Percentiles rank a stretch among this genome's conserved stretches.
These are phyloP conservation scores for Ceratocystis albifundus DNA, from an alignment of 2,329 filamentous ascomycete genomes.

Conservation along the genomic window DNA sequence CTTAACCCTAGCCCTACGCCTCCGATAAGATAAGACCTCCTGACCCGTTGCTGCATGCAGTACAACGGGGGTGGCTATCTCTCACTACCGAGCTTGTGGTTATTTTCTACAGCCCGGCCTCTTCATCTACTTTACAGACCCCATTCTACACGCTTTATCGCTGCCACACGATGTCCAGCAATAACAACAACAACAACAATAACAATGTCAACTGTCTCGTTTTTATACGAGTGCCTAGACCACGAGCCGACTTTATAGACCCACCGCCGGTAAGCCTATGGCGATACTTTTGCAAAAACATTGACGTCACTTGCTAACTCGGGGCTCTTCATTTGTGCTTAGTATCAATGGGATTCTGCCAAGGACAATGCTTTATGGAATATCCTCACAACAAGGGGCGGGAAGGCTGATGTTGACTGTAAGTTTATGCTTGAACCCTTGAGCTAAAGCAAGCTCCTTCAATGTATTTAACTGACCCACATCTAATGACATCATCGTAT, in stretches of 20 bases:
- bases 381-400: conserved; percentile 68
- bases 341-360: conserved; percentile 58
- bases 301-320: background rate
- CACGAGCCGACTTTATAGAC: conserved; percentile 77
- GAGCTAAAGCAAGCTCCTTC: background rate
- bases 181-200: background rate
- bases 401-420: conserved; percentile 75
- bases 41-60: background rate
- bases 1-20: no score
- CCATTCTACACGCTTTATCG: background rate
- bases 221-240: conserved; percentile 81
- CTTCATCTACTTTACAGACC: background rate
- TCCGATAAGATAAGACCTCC: conserved; percentile 7
- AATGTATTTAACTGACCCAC: conserved; percentile 24
- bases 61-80: background rate
- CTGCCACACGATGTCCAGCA: background rate
- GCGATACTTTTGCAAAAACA: background rate
- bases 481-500: conserved; percentile 8
- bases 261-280: conserved; percentile 58
- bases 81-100: background rate
- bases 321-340: background rate
- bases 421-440: conserved; percentile 28
- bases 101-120: background rate
- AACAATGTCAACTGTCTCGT: conserved; percentile 47
- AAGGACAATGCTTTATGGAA: conserved; percentile 90